Evolutionary conservation across 1,284 basidiomycete genomes (phyloP), one percentile per base, ranked within the genome.

Genomic region (Rhodotorula glutinis): DNA sequence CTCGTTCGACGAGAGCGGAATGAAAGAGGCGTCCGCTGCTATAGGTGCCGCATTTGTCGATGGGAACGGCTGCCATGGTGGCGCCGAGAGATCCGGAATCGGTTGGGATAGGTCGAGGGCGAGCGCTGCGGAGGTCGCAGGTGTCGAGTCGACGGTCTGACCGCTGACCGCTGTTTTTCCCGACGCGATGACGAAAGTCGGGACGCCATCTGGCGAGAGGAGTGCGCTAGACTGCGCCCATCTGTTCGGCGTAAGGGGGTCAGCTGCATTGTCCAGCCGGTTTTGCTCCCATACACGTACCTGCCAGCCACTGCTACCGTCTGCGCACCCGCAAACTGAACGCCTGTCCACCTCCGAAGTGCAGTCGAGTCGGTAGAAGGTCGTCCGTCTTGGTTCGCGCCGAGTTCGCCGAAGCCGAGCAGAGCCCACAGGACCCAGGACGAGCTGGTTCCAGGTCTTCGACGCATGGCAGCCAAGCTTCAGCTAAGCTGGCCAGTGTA

Each of bases 221-320:
- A 72, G 60, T 21, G 60, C 52, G 19, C 60, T 27, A 1, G 71
- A 52, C 49, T 72, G 71, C 1, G 33, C 65, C 71, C 71, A 72
- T 53, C 71, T 72, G 57, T 27, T 21, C 23, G 43, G n/a, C n/a
- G n/a, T n/a, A n/a, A 47, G 21, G 49, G 19, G 53, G 47, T 49
- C 47, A 13, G 25, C n/a, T 3, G 7, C n/a, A n/a, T n/a, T 21
- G 23, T n/a, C 23, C 14, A 7, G 21, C 25, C 23, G 13, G 23
- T 1, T 49, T 43, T 17, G n/a, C n/a, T n/a, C n/a, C n/a, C n/a
- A n/a, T n/a, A n/a, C n/a, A n/a, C 46, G 21, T 14, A 47, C 46
- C 46, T 47, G 46, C 46, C 46, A 8, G 46, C n/a, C 21, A 21
- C n/a, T 25, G 46, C 46, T 38, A 38, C 33, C 5, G 33, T 38